Conservation (phyloP, 2,329 filamentous ascomycete species). For the Blumeriella jaapii region DNA sequence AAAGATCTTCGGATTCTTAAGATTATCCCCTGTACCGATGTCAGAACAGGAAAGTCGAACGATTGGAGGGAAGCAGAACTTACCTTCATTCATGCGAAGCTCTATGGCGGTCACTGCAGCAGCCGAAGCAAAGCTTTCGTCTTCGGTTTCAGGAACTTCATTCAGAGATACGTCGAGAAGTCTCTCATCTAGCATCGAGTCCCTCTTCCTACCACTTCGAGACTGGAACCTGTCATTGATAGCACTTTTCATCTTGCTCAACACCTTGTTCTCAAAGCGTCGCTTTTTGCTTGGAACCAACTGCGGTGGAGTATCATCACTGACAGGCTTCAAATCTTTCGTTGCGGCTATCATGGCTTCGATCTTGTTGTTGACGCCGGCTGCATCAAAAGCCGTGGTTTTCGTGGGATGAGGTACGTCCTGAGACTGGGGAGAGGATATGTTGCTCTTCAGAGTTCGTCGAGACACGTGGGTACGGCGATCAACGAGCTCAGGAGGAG, state of each 20-base stretch:
- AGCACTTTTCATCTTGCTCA: slow-evolving; percentile 15
- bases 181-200: slow-evolving; percentile 9
- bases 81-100: slow-evolving; percentile 20
- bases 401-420: background rate
- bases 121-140: slow-evolving; percentile 6
- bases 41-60: background rate
- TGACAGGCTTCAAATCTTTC: slow-evolving; percentile 10
- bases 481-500: slow-evolving; percentile 1
- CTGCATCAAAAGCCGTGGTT: background rate
- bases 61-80: background rate
- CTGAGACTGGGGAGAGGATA: background rate
- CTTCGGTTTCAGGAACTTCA: slow-evolving; percentile 5
- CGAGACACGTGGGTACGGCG: background rate
- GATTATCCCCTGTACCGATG: slow-evolving; percentile 12
- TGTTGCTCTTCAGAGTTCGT: slow-evolving; percentile 4
- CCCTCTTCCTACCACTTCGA: slow-evolving; percentile 9
- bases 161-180: slow-evolving; percentile 8
- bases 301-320: slow-evolving; percentile 5
- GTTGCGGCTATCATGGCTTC: slow-evolving; percentile 13
- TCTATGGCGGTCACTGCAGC: slow-evolving; percentile 7
- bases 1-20: slow-evolving; percentile 11
- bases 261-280: slow-evolving; percentile 13
- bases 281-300: slow-evolving; percentile 13
- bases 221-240: slow-evolving; percentile 12
- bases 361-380: slow-evolving; percentile 12